phyloP scores from a whole-genome alignment of 2,329 filamentous ascomycete genomes.

The Rhynchosporium agropyri region DNA sequence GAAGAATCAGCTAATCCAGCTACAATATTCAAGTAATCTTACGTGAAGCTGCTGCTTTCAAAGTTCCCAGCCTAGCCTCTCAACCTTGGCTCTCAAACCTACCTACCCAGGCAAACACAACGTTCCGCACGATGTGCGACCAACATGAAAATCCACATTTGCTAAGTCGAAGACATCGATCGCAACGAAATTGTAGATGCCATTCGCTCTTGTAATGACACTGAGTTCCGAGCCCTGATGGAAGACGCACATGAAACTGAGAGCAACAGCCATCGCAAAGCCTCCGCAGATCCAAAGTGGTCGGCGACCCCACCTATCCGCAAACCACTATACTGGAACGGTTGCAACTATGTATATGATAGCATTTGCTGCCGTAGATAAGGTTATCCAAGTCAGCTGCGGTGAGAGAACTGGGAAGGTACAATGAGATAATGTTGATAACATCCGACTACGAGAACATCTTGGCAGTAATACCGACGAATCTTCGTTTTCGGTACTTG shows the following conservation, averaged over 20 bases:
- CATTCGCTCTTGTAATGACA: constrained; percentile 42
- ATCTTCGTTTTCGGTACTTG: constrained; percentile 47
- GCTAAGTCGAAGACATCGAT: constrained; percentile 23
- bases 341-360: constrained; percentile 47
- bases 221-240: constrained; percentile 41
- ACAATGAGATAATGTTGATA: constrained; percentile 49
- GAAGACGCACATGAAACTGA: constrained; percentile 46
- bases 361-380: constrained; percentile 47
- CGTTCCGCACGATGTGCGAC: too few relatives aligned
- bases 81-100: too few relatives aligned
- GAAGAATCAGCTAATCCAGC: too few relatives aligned
- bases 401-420: constrained; percentile 45
- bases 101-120: too few relatives aligned
- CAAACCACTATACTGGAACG: constrained; percentile 46
- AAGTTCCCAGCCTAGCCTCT: too few relatives aligned
- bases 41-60: too few relatives aligned
- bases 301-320: constrained; percentile 47
- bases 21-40: too few relatives aligned
- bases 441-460: constrained; percentile 48
- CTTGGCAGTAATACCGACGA: constrained; percentile 46
- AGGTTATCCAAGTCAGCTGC: constrained; percentile 44
- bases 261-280: constrained; percentile 42
- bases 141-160: too few relatives aligned
- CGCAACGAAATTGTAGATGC: constrained; percentile 46
- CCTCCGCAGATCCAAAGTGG: constrained; percentile 43